Percentiles rank a stretch among this genome's conserved stretches.
Conservation (phyloP, 2,329 filamentous ascomycete genomes). For the Ilyonectria robusta region DNA sequence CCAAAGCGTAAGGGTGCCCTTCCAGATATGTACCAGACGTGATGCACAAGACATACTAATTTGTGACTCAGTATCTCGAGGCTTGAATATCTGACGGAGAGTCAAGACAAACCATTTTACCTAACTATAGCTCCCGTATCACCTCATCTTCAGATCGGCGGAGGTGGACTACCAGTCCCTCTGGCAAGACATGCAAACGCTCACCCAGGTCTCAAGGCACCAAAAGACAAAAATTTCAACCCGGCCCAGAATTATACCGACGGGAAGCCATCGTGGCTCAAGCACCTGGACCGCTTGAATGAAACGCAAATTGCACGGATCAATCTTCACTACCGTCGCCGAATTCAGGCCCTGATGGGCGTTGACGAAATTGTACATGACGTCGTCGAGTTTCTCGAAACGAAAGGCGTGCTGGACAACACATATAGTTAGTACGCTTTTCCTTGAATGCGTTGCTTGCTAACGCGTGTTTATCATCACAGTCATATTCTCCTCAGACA, state of each 20-base stretch:
- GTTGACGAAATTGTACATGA: slow-evolving; percentile 61
- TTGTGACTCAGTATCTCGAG: slow-evolving; percentile 4
- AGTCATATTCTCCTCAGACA: slow-evolving; percentile 66
- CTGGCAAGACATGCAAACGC: slow-evolving; percentile 71
- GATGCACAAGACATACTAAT: neutral
- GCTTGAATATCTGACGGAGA: slow-evolving; percentile 22
- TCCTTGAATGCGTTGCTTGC: neutral
- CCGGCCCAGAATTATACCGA: slow-evolving; percentile 52
- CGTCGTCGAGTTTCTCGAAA: slow-evolving; percentile 51
- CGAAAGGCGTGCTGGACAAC: slow-evolving; percentile 51
- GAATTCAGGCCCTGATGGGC: slow-evolving; percentile 58
- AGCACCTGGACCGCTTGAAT: slow-evolving; percentile 44
- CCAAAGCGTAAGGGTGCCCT: slow-evolving; percentile 24
- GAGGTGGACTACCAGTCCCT: slow-evolving; percentile 46
- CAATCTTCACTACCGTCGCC: slow-evolving; percentile 55
- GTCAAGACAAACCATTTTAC: slow-evolving; percentile 64
- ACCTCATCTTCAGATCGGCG: slow-evolving; percentile 43
- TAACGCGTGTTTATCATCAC: slow-evolving; percentile 56
- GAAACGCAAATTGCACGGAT: slow-evolving; percentile 11
- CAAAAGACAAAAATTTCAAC: slow-evolving; percentile 75
- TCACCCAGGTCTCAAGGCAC: slow-evolving; percentile 71
- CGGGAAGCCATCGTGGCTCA: slow-evolving; percentile 22
- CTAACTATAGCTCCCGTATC: slow-evolving; percentile 64
- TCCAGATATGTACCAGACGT: no score
- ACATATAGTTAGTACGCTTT: slow-evolving; percentile 54